Conservation (phyloP, 768 basidiomycete genomes). For the Myochromella boudieri region DNA sequence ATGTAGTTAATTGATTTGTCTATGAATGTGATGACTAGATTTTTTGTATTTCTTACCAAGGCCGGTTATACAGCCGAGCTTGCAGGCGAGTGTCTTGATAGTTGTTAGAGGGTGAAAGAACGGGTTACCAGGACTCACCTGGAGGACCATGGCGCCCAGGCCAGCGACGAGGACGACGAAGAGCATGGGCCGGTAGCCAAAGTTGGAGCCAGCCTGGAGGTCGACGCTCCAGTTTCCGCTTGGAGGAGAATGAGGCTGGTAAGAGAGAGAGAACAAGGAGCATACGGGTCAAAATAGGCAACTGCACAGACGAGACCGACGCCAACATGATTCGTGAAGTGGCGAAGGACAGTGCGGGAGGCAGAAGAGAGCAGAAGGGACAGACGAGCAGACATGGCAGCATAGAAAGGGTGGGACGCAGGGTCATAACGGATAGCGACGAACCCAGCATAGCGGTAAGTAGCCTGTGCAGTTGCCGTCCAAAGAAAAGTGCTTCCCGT, state of each 20-base stretch:
- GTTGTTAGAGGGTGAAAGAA: not conserved
- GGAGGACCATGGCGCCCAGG: constrained; percentile 65
- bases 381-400: too few species aligned
- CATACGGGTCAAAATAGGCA: constrained; percentile 76
- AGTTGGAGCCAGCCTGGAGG: constrained; percentile 73
- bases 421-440: constrained; percentile 30
- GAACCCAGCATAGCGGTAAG: constrained; percentile 32
- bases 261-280: constrained; percentile 5
- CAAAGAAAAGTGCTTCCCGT: constrained; percentile 29
- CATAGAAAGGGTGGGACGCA: constrained; percentile 7
- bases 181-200: constrained; percentile 72
- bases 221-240: constrained; percentile 83
- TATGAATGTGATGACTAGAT: not conserved
- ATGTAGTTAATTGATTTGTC: not conserved
- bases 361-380: constrained; percentile 1
- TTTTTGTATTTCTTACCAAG: constrained; percentile 39
- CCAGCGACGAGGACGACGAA: constrained; percentile 64
- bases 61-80: constrained; percentile 69
- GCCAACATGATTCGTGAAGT: constrained; percentile 49
- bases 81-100: constrained; percentile 58
- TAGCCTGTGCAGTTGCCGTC: constrained; percentile 15
- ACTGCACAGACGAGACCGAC: constrained; percentile 70
- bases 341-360: constrained; percentile 18
- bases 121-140: constrained; percentile 33
- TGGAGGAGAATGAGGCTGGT: constrained; percentile 1